Conservation (phyloP, 2,329 filamentous ascomycete species). For the Bipolaris bicolor region DNA sequence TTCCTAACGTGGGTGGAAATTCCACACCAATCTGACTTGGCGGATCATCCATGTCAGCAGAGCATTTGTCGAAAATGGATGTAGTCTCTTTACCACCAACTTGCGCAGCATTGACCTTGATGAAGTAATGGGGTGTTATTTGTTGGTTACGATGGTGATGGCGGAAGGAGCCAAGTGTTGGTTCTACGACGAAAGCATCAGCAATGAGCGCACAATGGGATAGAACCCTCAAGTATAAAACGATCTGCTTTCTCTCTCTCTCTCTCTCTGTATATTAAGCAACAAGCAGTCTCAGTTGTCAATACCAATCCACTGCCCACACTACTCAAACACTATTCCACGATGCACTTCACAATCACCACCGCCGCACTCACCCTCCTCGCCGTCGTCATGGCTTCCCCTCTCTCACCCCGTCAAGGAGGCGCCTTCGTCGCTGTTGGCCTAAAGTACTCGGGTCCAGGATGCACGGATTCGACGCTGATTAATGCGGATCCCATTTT, state of each 20-base stretch:
- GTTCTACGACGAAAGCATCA: background rate
- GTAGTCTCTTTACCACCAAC: background rate
- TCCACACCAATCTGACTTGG: background rate
- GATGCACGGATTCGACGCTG: constrained; percentile 16
- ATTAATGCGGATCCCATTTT: constrained; percentile 27
- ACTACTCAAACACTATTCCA: background rate
- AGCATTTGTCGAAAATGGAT: background rate
- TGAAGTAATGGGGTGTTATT: background rate
- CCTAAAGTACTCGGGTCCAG: constrained; percentile 19
- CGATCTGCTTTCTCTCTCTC: background rate
- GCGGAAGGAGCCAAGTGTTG: background rate
- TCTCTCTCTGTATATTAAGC: background rate
- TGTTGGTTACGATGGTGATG: background rate
- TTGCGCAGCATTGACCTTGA: background rate
- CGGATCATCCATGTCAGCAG: background rate
- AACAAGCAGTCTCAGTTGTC: background rate
- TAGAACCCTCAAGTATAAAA: background rate
- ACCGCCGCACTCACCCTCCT: background rate
- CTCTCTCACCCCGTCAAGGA: background rate
- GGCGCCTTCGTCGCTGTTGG: constrained; percentile 22
- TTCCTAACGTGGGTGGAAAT: background rate
- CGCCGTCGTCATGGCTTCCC: background rate
- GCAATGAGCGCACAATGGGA: background rate
- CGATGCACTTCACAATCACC: background rate
- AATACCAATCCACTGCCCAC: background rate